Evolutionary conservation across 495 filamentous ascomycete genomes (phyloP).

Genomic region (Podospora pseudocomata): DNA sequence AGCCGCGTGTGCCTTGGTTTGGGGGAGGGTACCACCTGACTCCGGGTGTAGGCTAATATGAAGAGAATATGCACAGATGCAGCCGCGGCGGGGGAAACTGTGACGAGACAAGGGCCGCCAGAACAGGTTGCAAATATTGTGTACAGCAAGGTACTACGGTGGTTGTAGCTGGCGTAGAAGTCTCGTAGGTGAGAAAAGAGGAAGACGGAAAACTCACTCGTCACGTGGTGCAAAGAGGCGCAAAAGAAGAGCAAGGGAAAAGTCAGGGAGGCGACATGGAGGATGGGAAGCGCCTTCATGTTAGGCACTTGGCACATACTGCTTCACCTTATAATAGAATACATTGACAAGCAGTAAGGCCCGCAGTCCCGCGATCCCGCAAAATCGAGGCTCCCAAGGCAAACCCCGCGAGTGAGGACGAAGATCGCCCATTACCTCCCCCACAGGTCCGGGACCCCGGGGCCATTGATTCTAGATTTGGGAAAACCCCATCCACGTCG

Average conservation of each 20-base stretch:
- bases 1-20: not conserved
- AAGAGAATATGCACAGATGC: slow-evolving; percentile 7
- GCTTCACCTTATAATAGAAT: not conserved
- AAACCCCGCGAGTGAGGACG: not conserved
- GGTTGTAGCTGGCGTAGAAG: too few relatives aligned
- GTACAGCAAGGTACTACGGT: not conserved
- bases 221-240: not conserved
- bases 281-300: not conserved
- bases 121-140: not conserved
- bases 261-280: not conserved
- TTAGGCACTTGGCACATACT: not conserved
- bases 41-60: slow-evolving; percentile 16
- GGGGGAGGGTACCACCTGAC: not conserved
- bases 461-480: not conserved
- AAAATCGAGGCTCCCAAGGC: not conserved
- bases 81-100: not conserved
- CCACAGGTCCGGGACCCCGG: slow-evolving; percentile 1
- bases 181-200: not conserved
- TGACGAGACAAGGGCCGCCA: not conserved
- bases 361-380: not conserved
- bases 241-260: not conserved
- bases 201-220: not conserved
- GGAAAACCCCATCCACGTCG: not conserved
- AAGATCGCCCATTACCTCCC: not conserved
- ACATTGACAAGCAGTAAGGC: not conserved